Evolutionary conservation across 225 moss, liverwort and hornwort species (phyloP), one percentile per base, ranked within the genome.

Genomic region (Rhytidiadelphus loreus): DNA sequence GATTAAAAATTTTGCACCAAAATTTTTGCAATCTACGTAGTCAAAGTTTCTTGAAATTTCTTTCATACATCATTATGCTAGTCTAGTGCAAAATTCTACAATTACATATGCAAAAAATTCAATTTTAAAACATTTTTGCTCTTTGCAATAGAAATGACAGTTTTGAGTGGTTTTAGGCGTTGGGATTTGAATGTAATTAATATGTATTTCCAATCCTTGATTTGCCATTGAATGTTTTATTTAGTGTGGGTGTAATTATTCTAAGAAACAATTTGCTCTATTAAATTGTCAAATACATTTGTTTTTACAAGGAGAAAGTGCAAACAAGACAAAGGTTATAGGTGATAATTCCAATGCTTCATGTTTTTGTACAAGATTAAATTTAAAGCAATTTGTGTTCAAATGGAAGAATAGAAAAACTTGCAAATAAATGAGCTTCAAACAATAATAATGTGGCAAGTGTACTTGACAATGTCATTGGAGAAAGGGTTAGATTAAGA

Each of bases 11-110:
- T 6, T n/a, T n/a, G n/a, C n/a, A n/a, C n/a, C 2, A 69, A 39
- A 39, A 4, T 24, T 24, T 8, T 69, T 69, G 1, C 23, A 23
- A 39, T 39, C 23, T 0, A 13, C 4, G 0, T 14, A 2, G 25
- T 25, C 3, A 1, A 41, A 26, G 4, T 5, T 43, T 71, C n/a
- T 2, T 3, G 16, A 26, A 70, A 43, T 25, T 41, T 26, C 2
- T 41, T 26, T 5, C 0, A 41, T 5, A 14, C 41, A 41, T 70
- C 15, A 0, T 14, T 0, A 41, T 43, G 5, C 16, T 8, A 43
- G 5, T 43, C 0, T 43, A 15, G 8, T 71, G 8, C 1, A 71
- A 16, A 5, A 16, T 15, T 5, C 3, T 43, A 5, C 0, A 0
- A 2, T 39, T 23, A 39, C 4, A 39, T 16, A 6, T 23, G 23